Percentiles rank a stretch among this genome's conserved stretches.
These are phyloP conservation scores for Fragaria nilgerrensis DNA, from an alignment of 306 rosid genomes.

Conservation along the genomic window DNA sequence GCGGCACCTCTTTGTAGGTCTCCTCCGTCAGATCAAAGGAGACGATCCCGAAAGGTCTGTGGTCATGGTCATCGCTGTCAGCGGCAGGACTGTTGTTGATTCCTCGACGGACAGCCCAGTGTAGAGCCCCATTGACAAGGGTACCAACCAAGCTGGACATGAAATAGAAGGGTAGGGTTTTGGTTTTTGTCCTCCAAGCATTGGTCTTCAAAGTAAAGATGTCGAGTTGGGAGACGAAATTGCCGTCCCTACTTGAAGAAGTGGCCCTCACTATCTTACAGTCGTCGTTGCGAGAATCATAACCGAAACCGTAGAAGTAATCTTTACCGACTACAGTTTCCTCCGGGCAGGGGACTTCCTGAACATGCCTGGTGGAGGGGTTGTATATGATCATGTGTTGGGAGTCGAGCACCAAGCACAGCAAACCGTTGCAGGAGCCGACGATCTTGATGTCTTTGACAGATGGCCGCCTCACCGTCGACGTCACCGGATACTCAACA, in stretches of 20 bases:
- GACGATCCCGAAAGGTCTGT: slow-evolving; percentile 7
- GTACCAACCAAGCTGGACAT: slow-evolving; percentile 12
- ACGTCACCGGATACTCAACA: neutral
- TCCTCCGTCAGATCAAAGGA: slow-evolving; percentile 10
- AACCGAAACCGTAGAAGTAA: slow-evolving; percentile 22
- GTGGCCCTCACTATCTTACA: slow-evolving; percentile 16
- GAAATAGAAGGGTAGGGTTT: slow-evolving; percentile 13
- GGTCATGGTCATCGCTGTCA: neutral
- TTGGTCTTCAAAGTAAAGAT: neutral
- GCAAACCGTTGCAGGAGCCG: slow-evolving; percentile 12
- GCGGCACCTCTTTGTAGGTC: neutral
- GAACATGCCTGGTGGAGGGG: slow-evolving; percentile 19
- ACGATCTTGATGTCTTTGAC: slow-evolving; percentile 17
- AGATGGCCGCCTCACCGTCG: neutral
- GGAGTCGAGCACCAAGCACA: slow-evolving; percentile 13
- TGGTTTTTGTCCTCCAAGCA: neutral
- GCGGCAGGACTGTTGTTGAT: neutral
- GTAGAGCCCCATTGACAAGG: slow-evolving; percentile 18
- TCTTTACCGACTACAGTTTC: slow-evolving; percentile 1
- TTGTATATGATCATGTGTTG: neutral
- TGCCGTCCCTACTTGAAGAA: neutral
- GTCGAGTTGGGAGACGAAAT: slow-evolving; percentile 15
- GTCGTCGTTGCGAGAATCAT: neutral
- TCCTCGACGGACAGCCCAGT: slow-evolving; percentile 12
- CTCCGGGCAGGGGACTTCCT: neutral